Conservation (phyloP, 2,329 filamentous ascomycete species). For the Plenodomus biglobosus region DNA sequence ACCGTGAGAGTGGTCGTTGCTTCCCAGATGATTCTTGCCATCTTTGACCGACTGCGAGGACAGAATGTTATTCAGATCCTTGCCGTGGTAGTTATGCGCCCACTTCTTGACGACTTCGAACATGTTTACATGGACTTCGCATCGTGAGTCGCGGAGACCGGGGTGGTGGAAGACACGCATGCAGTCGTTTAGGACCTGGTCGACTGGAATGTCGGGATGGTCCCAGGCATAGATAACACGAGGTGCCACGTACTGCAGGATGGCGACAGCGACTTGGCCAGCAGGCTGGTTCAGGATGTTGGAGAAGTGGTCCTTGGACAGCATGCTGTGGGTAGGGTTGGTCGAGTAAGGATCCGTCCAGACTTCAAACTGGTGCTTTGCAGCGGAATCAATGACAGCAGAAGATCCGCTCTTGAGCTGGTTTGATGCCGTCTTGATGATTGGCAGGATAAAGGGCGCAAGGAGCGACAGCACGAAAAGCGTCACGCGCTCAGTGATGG, state of each 20-base stretch:
- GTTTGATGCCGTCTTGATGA: conserved; percentile 85
- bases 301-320: conserved; percentile 56
- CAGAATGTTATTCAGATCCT: conserved; percentile 72
- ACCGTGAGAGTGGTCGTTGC: conserved; percentile 38
- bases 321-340: conserved; percentile 55
- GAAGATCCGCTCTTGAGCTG: conserved; percentile 84
- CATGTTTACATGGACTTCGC: conserved; percentile 86
- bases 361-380: conserved; percentile 54
- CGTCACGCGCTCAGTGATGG: conserved; percentile 89
- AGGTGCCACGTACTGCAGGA: conserved; percentile 84
- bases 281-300: conserved; percentile 55
- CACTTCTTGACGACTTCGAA: conserved; percentile 81
- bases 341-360: conserved; percentile 52
- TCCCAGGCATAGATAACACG: conserved; percentile 93
- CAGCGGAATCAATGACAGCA: conserved; percentile 59
- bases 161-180: conserved; percentile 89
- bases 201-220: conserved; percentile 76
- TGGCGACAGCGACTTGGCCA: conserved; percentile 53
- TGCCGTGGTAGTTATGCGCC: conserved; percentile 69
- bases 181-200: conserved; percentile 82
- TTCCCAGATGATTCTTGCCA: conserved; percentile 71
- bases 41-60: conserved; percentile 79
- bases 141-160: conserved; percentile 70
- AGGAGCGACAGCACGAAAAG: conserved; percentile 89
- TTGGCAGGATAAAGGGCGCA: conserved; percentile 86